Evolutionary conservation across 2,329 filamentous ascomycete genomes (phyloP), one percentile per base, ranked within the genome.

Genomic region (Sclerotinia glacialis): DNA sequence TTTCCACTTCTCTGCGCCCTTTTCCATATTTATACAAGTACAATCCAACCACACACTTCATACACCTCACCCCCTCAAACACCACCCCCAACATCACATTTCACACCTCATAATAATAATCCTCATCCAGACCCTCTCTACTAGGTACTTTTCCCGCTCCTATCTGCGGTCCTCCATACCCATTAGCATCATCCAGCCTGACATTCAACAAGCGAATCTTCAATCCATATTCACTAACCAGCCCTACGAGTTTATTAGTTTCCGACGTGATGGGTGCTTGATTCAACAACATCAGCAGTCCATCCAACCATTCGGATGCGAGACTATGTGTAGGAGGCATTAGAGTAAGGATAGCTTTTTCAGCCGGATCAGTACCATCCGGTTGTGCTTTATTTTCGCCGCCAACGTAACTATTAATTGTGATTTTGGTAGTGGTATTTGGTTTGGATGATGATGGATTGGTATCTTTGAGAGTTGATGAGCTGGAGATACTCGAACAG

Each of bases 201-300:
- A 99, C 90, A 78, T 98, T 99, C 73, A 99, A 81, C 75, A 99
- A 80, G 50, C 95, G 83, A 69, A 99, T 96, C 81, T 96, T 96
- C 70, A 98, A 81, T 5, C 95, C 93, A 76, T 97, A 98, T 72
- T 96, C 91, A 74, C 88, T 88, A 68, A 98, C 91, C 73, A 97
- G 81, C 65, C 89, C 87, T 64, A 97, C 89, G 69, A 98, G 81
- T 78, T 95, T 96, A 76, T 90, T 94, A 46, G 95, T 98, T 79
- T 98, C 94, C 3, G 93, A 87, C n/a, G 95, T 99, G 76, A 99
- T 97, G 26, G 95, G 95, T 67, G 93, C 87, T 78, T 99, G 95
- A 75, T 96, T 93, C 31, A 99, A 83, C 65, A 99, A 83, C 93
- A 99, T 96, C 66, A 98, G 83, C 70, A 99, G 80, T 0, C 95